Evolutionary conservation across 805 yeast genomes (phyloP).

Genomic region (Cyberlindnera mrakii): DNA sequence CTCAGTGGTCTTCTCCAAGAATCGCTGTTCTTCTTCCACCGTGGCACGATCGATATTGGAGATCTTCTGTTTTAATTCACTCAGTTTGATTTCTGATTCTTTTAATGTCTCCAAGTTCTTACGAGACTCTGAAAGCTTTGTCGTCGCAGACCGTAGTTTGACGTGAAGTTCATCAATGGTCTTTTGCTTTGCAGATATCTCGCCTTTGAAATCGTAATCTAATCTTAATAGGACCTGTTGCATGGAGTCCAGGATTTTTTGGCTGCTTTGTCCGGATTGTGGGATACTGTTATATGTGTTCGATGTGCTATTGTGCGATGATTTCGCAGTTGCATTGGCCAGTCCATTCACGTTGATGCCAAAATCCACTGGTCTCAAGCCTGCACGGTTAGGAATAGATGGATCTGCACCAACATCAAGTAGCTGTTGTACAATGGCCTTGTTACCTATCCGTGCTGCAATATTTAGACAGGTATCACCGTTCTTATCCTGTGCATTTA

Average conservation of each 20-base stretch:
- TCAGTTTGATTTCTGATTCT: conserved; percentile 34
- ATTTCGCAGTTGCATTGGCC: conserved; percentile 1
- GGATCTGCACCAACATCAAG: conserved; percentile 87
- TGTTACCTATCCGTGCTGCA: conserved; percentile 83
- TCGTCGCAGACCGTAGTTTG: conserved; percentile 52
- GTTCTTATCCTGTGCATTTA: conserved; percentile 84
- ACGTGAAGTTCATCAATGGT: conserved; percentile 48
- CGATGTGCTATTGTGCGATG: neutral
- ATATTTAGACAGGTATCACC: conserved; percentile 95
- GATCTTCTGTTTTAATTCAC: conserved; percentile 48
- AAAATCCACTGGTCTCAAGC: conserved; percentile 81
- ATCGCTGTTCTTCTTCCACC: conserved; percentile 53
- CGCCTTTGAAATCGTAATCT: conserved; percentile 54
- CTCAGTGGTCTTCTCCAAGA: conserved; percentile 36
- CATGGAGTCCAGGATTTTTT: conserved; percentile 45
- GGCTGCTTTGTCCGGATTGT: conserved; percentile 18
- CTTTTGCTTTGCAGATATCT: conserved; percentile 46
- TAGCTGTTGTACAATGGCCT: conserved; percentile 71
- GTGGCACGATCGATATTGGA: conserved; percentile 58
- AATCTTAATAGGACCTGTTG: conserved; percentile 43
- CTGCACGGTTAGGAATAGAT: conserved; percentile 72
- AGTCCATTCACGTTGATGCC: conserved; percentile 50
- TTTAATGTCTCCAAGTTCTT: conserved; percentile 48
- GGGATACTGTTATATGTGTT: neutral
- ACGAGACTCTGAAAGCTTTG: conserved; percentile 41